Evolutionary conservation across 306 rosid genomes (phyloP).

Genomic region (Lathyrus tuberosus): DNA sequence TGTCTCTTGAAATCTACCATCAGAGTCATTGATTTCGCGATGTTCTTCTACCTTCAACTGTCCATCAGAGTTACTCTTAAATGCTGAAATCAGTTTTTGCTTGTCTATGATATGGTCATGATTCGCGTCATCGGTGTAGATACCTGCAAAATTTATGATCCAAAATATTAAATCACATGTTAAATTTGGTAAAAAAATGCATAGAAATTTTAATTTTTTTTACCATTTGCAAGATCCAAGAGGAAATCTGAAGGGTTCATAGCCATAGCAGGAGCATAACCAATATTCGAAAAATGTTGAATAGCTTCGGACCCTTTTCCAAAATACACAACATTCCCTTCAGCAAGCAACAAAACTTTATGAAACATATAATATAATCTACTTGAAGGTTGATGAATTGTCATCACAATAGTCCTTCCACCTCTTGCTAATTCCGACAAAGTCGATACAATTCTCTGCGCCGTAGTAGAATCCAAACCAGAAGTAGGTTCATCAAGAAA

Average conservation of each 20-base stretch:
- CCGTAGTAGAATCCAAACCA: slow-evolving; percentile 76
- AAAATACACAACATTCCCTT: slow-evolving; percentile 66
- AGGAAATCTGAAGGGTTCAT: slow-evolving; percentile 87
- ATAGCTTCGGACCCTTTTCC: slow-evolving; percentile 69
- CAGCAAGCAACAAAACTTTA: slow-evolving; percentile 67
- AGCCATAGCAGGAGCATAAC: slow-evolving; percentile 57
- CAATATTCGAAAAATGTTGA: slow-evolving; percentile 59
- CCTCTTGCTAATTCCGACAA: slow-evolving; percentile 63
- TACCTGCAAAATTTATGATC: slow-evolving; percentile 45
- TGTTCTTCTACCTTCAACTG: slow-evolving; percentile 41
- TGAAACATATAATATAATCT: slow-evolving; percentile 68
- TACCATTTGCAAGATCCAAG: slow-evolving; percentile 82
- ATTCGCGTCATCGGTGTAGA: slow-evolving; percentile 43
- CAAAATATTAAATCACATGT: neutral
- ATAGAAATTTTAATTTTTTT: neutral
- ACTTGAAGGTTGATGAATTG: slow-evolving; percentile 85
- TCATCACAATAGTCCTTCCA: slow-evolving; percentile 71
- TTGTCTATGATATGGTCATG: slow-evolving; percentile 48
- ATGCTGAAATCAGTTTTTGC: slow-evolving; percentile 44
- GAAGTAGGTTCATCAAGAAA: slow-evolving; percentile 86
- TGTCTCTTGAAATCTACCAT: slow-evolving; percentile 38
- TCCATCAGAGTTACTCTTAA: slow-evolving; percentile 36
- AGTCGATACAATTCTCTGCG: slow-evolving; percentile 68
- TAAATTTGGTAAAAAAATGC: neutral
- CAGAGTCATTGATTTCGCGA: slow-evolving; percentile 33